These are phyloP conservation scores for Daldinia caldariorum DNA, from an alignment of 495 filamentous ascomycete species.

Conservation along the genomic window DNA sequence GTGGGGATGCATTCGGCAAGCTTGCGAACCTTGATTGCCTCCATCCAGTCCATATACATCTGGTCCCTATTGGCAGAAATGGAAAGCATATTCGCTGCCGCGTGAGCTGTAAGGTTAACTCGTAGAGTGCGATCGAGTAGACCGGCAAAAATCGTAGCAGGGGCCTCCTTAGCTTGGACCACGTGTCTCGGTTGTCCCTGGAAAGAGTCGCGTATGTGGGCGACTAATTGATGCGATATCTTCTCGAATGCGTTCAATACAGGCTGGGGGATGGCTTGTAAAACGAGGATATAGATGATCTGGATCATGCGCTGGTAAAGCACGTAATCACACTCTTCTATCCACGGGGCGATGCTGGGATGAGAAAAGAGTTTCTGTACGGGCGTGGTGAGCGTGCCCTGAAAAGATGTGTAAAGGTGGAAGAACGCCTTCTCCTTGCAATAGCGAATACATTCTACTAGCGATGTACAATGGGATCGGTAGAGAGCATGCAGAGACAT, in stretches of 20 bases:
- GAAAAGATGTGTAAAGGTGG: slow-evolving; percentile 93
- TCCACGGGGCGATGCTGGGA: slow-evolving; percentile 86
- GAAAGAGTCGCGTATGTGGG: slow-evolving; percentile 82
- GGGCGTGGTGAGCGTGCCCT: slow-evolving; percentile 93
- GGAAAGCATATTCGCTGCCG: slow-evolving; percentile 78
- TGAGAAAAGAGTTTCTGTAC: slow-evolving; percentile 94
- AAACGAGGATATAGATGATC: slow-evolving; percentile 81
- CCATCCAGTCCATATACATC: slow-evolving; percentile 94
- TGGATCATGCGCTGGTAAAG: slow-evolving; percentile 97
- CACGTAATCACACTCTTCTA: slow-evolving; percentile 91
- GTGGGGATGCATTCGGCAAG: slow-evolving; percentile 69
- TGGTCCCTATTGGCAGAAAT: slow-evolving; percentile 78
- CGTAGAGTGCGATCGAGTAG: slow-evolving; percentile 84
- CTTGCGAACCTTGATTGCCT: slow-evolving; percentile 76
- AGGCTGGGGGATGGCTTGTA: slow-evolving; percentile 86
- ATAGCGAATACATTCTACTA: slow-evolving; percentile 93
- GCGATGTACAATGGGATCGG: slow-evolving; percentile 90
- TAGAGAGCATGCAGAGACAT: slow-evolving; percentile 86
- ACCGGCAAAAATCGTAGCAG: slow-evolving; percentile 87
- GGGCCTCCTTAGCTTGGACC: slow-evolving; percentile 82
- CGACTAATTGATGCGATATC: slow-evolving; percentile 80
- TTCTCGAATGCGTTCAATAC: slow-evolving; percentile 85
- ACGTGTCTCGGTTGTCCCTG: slow-evolving; percentile 83
- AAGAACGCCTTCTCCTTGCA: slow-evolving; percentile 96
- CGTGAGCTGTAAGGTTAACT: slow-evolving; percentile 90